Evolutionary conservation across 2,329 filamentous ascomycete species (phyloP), one percentile per base, ranked within the genome.

Genomic region (Neopestalotiopsis rosae): DNA sequence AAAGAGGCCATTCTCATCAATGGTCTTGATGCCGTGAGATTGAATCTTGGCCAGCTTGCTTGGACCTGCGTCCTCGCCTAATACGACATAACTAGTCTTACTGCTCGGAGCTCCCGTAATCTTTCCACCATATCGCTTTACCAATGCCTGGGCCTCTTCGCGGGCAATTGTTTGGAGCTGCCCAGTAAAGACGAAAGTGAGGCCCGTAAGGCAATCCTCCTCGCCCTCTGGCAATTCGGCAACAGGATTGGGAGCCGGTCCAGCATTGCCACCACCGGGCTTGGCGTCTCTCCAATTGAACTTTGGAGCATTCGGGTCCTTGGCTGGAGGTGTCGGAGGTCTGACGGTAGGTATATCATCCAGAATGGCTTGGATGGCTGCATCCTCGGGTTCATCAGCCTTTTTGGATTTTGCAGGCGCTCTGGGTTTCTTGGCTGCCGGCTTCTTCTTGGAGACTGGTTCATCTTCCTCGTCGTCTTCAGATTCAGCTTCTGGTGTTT

Each of bases 181-280:
- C 30, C 96, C 96, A 0, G 97, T 99, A 76, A 99, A 99, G 34
- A 99, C 96, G 77, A 99, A 99, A 0, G 90, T 92, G 67, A 98
- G 85, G 0, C 97, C 96, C 67, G 91, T 91, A 68, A 99, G 87
- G 77, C 96, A 99, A 74, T 98, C 97, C 12, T 96, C 93, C 66
- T 91, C 90, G 7, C 96, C 96, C 24, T 89, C 87, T 0, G 96
- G 96, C 64, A 98, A 83, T 17, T 97, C 94, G 38, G 85, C 89
- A 10, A 86, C 83, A 12, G 88, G 85, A 63, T 88, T 87, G 7
- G 89, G 88, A 20, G 93, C 89, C 24, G 90, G 88, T 2, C 89
- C 88, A 17, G 89, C 83, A 78, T 88, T 91, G 69, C 85, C 89
- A 17, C 87, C 89, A 67, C 89, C 85, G 74, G 85, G 79, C 69